Evolutionary conservation across 306 rosid species (phyloP).

Genomic region (Ziziphus jujuba): DNA sequence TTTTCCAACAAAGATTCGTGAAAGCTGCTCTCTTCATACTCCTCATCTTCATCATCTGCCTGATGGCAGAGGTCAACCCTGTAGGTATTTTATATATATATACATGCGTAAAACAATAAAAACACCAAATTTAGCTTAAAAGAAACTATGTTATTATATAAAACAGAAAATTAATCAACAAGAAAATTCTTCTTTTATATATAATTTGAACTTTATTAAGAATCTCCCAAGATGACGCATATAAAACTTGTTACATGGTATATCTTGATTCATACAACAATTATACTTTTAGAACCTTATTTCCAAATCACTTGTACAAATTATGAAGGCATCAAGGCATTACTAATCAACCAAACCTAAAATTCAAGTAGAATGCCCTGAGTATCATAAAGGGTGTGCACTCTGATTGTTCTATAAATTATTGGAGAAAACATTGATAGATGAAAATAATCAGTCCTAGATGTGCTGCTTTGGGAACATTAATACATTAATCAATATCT

Average conservation of each 20-base stretch:
- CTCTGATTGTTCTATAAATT: too few species aligned
- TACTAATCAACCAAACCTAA: neutral
- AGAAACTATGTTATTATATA: neutral
- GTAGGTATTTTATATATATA: conserved; percentile 16
- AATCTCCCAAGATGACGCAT: neutral
- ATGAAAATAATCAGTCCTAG: too few species aligned
- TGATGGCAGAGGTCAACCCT: conserved; percentile 99
- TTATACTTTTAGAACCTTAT: neutral
- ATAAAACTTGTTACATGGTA: neutral
- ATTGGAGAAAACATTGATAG: neutral
- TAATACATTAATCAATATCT: neutral
- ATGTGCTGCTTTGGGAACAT: neutral
- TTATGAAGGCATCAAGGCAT: neutral
- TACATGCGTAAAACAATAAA: neutral
- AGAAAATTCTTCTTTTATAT: too few species aligned
- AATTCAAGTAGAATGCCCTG: neutral
- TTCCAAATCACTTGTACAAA: neutral
- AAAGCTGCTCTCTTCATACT: conserved; percentile 64
- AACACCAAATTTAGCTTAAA: conserved; percentile 28
- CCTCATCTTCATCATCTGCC: conserved; percentile 77
- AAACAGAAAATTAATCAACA: too few species aligned
- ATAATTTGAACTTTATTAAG: too few species aligned
- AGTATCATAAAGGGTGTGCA: too few species aligned
- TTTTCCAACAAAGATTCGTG: conserved; percentile 68
- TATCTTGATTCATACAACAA: neutral